Base-by-base conservation (phyloP, 2,329 filamentous ascomycete genomes). In the Westerdykella sp. region DNA sequence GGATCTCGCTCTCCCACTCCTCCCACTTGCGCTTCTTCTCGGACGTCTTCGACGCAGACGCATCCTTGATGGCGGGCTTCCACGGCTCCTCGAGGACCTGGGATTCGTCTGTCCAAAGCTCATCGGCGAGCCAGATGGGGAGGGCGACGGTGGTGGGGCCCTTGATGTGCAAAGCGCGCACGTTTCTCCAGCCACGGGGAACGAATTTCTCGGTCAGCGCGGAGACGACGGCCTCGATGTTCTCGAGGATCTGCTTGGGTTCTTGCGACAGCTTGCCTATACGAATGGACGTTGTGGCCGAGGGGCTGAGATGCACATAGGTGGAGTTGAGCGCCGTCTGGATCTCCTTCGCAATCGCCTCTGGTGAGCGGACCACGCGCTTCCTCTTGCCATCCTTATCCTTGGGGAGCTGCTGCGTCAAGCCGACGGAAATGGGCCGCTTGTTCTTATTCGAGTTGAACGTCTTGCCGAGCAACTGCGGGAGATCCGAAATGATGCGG, bases 121-220 rank as follows among this genome's bases (percentile, higher is more conserved):
- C 89, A 55, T 89, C 84, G 4, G 91, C 86, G 62, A 95, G 73
- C 87, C 89, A 98, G 63, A 98, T 83, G n/a, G 93, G 93, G 60
- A 98, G 76, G 7, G 91, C 85, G 48, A 83, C 84, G 4, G 91
- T 95, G 61, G 87, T 82, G 22, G 87, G 84, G 3, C 88, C 87
- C 77, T 97, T 98, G 74, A 98, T 77, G 68, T 95, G 89, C 48
- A 98, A 73, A 50, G 80, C 80, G 67, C 84, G 83, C 50, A 97
- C 78, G 65, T 91, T 93, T 59, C 80, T 80, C 89, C 90, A 96
- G 59, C 89, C 84, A 65, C 91, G 83, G 14, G 89, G 81, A 37
- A 96, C 81, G 62, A 84, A 86, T 67, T 85, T 89, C 49, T 86
- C 82, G 6, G 89, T 80, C 58, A 96, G 69, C 2, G 50, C 55